phyloP scores from a whole-genome alignment of 345 rosid species.

The Ceriops decandra region DNA sequence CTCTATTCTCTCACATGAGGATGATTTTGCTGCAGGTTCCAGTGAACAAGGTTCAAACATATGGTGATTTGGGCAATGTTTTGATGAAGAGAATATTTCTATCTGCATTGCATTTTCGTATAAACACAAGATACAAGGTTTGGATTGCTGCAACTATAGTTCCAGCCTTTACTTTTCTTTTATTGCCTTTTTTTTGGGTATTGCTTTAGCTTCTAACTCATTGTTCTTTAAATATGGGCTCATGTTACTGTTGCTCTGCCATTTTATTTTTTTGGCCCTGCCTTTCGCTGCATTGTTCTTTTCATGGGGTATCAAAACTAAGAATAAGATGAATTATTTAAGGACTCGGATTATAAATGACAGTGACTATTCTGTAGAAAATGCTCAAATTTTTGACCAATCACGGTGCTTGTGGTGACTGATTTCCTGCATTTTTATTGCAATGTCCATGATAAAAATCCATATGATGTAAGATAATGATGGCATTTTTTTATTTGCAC shows the following conservation, averaged over 20 bases:
- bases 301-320: background rate
- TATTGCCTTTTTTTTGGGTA: background rate
- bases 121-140: slow-evolving; percentile 97
- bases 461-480: background rate
- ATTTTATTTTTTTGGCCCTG: background rate
- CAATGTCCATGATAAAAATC: background rate
- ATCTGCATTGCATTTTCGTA: slow-evolving; percentile 96
- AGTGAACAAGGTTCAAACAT: slow-evolving; percentile 78
- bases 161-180: background rate
- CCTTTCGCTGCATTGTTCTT: background rate
- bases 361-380: background rate
- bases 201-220: background rate
- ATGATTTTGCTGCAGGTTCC: slow-evolving; percentile 69
- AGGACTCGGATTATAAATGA: background rate
- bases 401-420: background rate
- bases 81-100: slow-evolving; percentile 97
- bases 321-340: background rate
- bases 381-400: background rate
- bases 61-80: slow-evolving; percentile 87
- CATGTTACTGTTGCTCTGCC: background rate
- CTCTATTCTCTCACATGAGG: background rate
- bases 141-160: slow-evolving; percentile 9
- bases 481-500: background rate
- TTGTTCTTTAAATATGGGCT: background rate
- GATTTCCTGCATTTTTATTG: background rate